A percentile compares a stretch with the other conserved stretches of the same genome.
Evolutionary conservation across 1,139 yeast genomes (phyloP).

Genomic region (Candida tetrigidarum): DNA sequence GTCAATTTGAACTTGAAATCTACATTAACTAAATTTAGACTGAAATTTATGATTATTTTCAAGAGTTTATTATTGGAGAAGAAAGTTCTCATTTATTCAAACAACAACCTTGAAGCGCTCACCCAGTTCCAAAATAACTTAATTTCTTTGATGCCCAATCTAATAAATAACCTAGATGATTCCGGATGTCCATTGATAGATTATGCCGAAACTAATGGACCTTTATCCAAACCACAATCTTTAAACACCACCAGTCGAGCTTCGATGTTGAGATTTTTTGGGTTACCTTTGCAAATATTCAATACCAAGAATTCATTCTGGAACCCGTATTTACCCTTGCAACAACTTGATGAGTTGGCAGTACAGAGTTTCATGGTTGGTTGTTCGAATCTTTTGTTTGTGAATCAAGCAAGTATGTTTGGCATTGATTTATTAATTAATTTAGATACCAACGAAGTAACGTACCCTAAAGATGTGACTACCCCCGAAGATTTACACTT

Average conservation of each 20-base stretch:
- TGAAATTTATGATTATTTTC: slow-evolving; percentile 66
- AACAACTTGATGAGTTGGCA: slow-evolving; percentile 78
- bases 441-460: slow-evolving; percentile 38
- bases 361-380: slow-evolving; percentile 77
- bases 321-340: slow-evolving; percentile 91
- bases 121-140: slow-evolving; percentile 79
- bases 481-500: slow-evolving; percentile 50
- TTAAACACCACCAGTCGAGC: slow-evolving; percentile 77
- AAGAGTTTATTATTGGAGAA: slow-evolving; percentile 81
- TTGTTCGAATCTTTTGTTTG: slow-evolving; percentile 80
- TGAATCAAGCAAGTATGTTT: slow-evolving; percentile 65
- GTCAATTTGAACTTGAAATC: slow-evolving; percentile 78
- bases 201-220: slow-evolving; percentile 53
- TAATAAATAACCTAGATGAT: slow-evolving; percentile 72
- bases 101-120: slow-evolving; percentile 71
- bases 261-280: slow-evolving; percentile 79
- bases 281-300: slow-evolving; percentile 85
- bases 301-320: slow-evolving; percentile 84
- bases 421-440: slow-evolving; percentile 51
- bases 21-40: slow-evolving; percentile 61
- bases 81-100: slow-evolving; percentile 72
- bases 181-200: slow-evolving; percentile 81
- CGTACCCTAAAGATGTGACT: slow-evolving; percentile 44
- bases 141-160: slow-evolving; percentile 75
- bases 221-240: slow-evolving; percentile 63